Conservation (phyloP, 371 early-diverging fungal species). For the Syncephalastrum monosporum region DNA sequence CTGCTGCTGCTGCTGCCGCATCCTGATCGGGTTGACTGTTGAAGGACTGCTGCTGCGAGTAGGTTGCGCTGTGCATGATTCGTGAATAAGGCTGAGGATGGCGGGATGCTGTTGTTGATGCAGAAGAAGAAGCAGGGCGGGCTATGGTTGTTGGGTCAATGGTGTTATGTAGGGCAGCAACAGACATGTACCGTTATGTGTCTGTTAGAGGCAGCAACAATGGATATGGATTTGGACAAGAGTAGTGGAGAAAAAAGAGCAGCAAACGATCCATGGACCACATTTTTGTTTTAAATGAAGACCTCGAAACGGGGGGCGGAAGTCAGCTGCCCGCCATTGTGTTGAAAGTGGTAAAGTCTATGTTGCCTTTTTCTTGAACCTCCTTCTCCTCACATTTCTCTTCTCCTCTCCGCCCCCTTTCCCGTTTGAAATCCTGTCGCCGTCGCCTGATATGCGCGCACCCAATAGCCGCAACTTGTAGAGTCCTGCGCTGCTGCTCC, state of each 20-base stretch:
- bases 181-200: constrained; percentile 1
- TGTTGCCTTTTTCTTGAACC: neutral
- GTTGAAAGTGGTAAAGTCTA: constrained; percentile 9
- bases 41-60: neutral
- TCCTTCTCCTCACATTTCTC: too few species aligned
- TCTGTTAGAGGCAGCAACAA: constrained; percentile 4
- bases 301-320: constrained; percentile 13
- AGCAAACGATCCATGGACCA: constrained; percentile 1
- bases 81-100: too few species aligned
- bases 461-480: too few species aligned
- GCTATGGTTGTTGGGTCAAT: too few species aligned
- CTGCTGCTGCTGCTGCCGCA: neutral
- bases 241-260: constrained; percentile 7
- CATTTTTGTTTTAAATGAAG: constrained; percentile 16
- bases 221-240: neutral
- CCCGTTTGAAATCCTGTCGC: constrained; percentile 17
- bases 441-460: constrained; percentile 11
- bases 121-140: too few species aligned
- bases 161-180: constrained; percentile 1
- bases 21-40: constrained; percentile 2
- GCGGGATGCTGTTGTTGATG: too few species aligned
- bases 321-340: constrained; percentile 9
- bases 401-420: constrained; percentile 9
- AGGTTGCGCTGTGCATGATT: constrained; percentile 8
- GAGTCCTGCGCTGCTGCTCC: too few species aligned